Base-by-base conservation (phyloP, 768 basidiomycete species). In the Tulasnella sp. region DNA sequence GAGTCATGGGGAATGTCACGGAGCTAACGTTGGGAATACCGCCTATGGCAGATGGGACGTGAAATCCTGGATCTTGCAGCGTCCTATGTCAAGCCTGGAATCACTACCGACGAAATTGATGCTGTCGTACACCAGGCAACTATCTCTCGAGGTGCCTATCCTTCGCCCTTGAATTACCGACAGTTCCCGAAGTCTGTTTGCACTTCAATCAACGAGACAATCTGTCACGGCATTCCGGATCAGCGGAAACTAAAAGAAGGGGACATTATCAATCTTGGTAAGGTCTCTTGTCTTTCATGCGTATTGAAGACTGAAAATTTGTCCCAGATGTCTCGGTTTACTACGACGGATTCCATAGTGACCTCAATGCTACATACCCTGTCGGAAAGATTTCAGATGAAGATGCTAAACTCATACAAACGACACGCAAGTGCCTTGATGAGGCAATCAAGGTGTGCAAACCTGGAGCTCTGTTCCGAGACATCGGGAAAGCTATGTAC, bases 211-310 rank as follows among this genome's bases (percentile, higher is more conserved):
- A 99, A 99, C 84, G 97, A 99, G 84, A 92, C 89, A 73, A 96
- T 99, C 81, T 99, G 98, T 84, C 98, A 99, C 84, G 98, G 97
- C 77, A 96, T 97, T 80, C 96, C 96, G 48, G 95, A 97, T 85
- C 88, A 92, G 82, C 86, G 93, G 80, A 91, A 90, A 82, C 84
- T 96, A 80, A 88, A 88, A 81, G 94, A 98, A 80, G 98, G 98
- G 23, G 98, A 99, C 85, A 99, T 99, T 81, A 86, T 99, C 83
- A 99, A 99, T 85, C 90, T 99, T 74, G 96, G 93, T 92, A 80
- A 79, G 78, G 10, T 78, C 74, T 82, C 78, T 40, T 73, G 35
- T 32, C 48, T 55, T 77, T 78, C 32, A 78, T 75, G 73, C 39
- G 42, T 70, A 15, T 10, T 29, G 11, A 51, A 72, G 51, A 35